These are phyloP conservation scores for Epichloe sibirici DNA, from an alignment of 2,329 filamentous ascomycete species.

Conservation along the genomic window DNA sequence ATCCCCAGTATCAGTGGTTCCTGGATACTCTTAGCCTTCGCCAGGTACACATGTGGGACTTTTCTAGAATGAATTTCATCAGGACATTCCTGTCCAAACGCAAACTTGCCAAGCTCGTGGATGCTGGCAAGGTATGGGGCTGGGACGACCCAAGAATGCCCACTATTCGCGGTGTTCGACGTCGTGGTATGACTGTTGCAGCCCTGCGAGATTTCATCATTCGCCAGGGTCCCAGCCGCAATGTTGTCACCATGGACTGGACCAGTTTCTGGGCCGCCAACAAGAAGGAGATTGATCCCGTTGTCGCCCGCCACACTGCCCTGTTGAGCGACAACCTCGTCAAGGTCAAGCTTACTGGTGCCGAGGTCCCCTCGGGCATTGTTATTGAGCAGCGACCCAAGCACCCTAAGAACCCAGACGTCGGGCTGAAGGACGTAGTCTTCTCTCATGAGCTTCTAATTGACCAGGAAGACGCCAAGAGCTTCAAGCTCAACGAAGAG, in stretches of 20 bases:
- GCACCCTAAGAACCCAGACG: constrained; percentile 76
- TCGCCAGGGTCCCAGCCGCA: constrained; percentile 72
- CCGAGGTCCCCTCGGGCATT: constrained; percentile 50
- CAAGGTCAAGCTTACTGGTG: constrained; percentile 55
- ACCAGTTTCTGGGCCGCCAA: constrained; percentile 60
- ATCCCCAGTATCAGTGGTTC: constrained; percentile 82
- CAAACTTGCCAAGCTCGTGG: constrained; percentile 74
- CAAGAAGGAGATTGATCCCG: constrained; percentile 72
- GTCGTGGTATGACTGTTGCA: constrained; percentile 67
- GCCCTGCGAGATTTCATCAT: constrained; percentile 75
- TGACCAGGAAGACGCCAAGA: constrained; percentile 76
- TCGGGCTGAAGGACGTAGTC: constrained; percentile 76
- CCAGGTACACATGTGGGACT: constrained; percentile 75
- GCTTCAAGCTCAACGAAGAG: constrained; percentile 75
- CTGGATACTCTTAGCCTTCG: constrained; percentile 60
- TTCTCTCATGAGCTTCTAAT: constrained; percentile 66
- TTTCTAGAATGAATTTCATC: constrained; percentile 74
- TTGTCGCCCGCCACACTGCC: constrained; percentile 62
- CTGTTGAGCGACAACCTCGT: constrained; percentile 61
- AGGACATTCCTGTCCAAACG: constrained; percentile 74
- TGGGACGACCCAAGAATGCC: constrained; percentile 86
- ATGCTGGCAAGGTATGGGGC: constrained; percentile 62
- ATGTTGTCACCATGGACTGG: constrained; percentile 79
- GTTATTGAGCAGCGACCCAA: constrained; percentile 67
- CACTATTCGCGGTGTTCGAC: constrained; percentile 65